Evolutionary conservation across 139 green algal genomes (phyloP), one percentile per base, ranked within the genome.

Genomic region (Chlamydomonas eustigma): DNA sequence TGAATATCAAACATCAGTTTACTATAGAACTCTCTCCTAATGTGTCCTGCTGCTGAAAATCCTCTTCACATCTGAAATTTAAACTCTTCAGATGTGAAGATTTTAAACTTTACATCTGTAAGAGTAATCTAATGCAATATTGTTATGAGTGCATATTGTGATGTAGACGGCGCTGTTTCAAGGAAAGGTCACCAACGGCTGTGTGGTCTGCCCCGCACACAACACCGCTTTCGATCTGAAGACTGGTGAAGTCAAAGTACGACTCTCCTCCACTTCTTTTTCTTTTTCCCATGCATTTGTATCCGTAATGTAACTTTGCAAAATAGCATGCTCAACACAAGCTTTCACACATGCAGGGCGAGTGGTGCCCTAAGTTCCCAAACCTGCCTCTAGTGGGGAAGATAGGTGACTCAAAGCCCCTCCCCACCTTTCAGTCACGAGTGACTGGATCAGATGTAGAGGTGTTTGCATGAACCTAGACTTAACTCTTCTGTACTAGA

Each of bases 171-270:
- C 67, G 22, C 37, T 76, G 39, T 65, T 76, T 35, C 76, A 81
- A 39, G 76, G 78, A n/a, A 44, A 87, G 74, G 66, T 90, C 8
- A 75, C 73, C 4, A 63, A 89, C 80, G 80, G 79, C 8, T 94
- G 87, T 73, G 76, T 95, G 24, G 75, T 88, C 18, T 94, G 91
- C 80, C 83, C 90, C 5, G 90, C 89, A 18, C 91, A 95, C 76
- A 79, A 79, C 74, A 93, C 90, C 30, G 72, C 80, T 32, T 95
- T 94, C 51, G 82, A 92, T 76, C 78, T 95, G n/a, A 74, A 52
- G 22, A 72, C 52, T 50, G 71, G 64, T 2, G 71, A 80, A 32
- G 90, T 90, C 12, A 82, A 83, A 39, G 82, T 89, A 28, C 32
- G 52, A 58, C 12, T 58, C 12, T 58, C 18, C 18, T 58, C 44